Conservation (phyloP, 164 flowering plant genomes). For the Sedum album region DNA sequence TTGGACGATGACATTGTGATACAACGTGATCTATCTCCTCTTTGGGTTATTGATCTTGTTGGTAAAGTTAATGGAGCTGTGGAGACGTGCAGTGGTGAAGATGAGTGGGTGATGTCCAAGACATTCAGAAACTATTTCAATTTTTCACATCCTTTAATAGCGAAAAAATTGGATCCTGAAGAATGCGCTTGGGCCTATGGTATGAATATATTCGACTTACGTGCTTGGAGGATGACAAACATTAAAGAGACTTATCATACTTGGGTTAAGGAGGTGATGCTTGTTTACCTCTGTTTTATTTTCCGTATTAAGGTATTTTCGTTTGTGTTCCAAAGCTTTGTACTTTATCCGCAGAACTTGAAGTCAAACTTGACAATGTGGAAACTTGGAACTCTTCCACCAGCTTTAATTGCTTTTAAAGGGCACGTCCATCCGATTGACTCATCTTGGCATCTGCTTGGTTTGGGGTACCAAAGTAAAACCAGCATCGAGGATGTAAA, state of each 20-base stretch:
- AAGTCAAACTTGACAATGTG: constrained; percentile 80
- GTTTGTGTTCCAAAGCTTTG: neutral
- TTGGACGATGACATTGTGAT: constrained; percentile 93
- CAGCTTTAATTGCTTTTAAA: constrained; percentile 89
- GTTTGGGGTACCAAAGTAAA: constrained; percentile 91
- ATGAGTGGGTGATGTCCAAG: constrained; percentile 95
- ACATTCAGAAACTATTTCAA: constrained; percentile 83
- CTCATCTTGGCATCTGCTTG: constrained; percentile 96
- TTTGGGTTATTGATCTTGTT: constrained; percentile 81
- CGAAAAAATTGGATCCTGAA: constrained; percentile 65
- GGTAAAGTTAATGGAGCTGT: constrained; percentile 98
- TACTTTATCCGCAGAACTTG: constrained; percentile 52
- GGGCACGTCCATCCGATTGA: constrained; percentile 92
- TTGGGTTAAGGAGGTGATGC: constrained; percentile 90
- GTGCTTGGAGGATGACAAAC: constrained; percentile 81
- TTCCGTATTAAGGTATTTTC: neutral
- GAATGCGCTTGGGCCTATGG: too few species aligned
- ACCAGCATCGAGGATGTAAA: constrained; percentile 62
- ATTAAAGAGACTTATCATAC: constrained; percentile 82
- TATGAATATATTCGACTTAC: too few species aligned
- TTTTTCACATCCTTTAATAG: constrained; percentile 83
- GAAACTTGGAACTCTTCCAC: constrained; percentile 97
- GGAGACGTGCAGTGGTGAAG: constrained; percentile 91
- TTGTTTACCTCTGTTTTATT: neutral
- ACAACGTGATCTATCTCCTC: constrained; percentile 82